phyloP scores from a whole-genome alignment of 1,139 yeast species.

The Pichia norvegensis region DNA sequence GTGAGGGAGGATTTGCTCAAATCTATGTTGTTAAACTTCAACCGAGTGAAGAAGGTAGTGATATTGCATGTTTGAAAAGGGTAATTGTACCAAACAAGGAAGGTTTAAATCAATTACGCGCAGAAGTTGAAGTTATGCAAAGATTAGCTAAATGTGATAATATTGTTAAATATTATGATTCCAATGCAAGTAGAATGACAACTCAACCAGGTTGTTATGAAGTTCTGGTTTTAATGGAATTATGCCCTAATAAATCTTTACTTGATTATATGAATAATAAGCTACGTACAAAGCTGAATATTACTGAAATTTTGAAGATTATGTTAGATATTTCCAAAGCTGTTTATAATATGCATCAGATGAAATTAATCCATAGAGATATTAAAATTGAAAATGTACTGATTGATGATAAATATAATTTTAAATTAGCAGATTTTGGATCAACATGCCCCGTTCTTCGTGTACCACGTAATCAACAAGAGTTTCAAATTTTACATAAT shows the following conservation, averaged over 20 bases:
- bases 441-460: constrained; percentile 55
- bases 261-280: constrained; percentile 70
- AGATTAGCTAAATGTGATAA: constrained; percentile 45
- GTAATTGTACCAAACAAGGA: constrained; percentile 67
- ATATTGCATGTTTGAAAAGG: constrained; percentile 54
- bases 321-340: constrained; percentile 63
- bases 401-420: constrained; percentile 44
- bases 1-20: constrained; percentile 64
- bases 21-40: constrained; percentile 57
- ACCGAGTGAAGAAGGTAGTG: constrained; percentile 33
- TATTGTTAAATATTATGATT: constrained; percentile 65
- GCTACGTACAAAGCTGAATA: constrained; percentile 54
- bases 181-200: constrained; percentile 60
- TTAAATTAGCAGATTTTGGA: constrained; percentile 73
- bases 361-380: constrained; percentile 62
- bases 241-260: constrained; percentile 63
- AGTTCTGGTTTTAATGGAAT: constrained; percentile 70
- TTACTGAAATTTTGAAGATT: constrained; percentile 55
- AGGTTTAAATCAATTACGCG: constrained; percentile 56
- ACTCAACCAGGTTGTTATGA: constrained; percentile 46
- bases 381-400: constrained; percentile 73
- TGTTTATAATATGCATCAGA: constrained; percentile 63
- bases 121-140: constrained; percentile 80
- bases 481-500: constrained; percentile 51
- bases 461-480: constrained; percentile 60